Evolutionary conservation across 495 filamentous ascomycete species (phyloP), one percentile per base, ranked within the genome.

Genomic region (Cercophora sp.): DNA sequence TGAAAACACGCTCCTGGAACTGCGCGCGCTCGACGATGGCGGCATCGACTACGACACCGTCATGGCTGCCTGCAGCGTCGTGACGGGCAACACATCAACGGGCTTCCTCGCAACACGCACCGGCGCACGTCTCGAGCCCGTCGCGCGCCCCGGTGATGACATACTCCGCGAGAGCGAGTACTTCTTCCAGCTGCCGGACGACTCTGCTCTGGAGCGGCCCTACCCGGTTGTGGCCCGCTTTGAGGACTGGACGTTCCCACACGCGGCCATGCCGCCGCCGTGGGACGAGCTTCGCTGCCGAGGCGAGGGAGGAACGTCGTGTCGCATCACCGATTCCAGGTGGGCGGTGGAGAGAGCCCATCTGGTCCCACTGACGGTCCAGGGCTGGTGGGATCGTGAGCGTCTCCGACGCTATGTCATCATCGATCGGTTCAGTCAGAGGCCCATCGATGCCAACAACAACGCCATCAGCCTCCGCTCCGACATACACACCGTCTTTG

Each of bases 401-500:
- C 23, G 34, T 48, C 8, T 50, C 34, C 13, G 10, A 25, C 8
- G 37, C 39, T 53, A 53, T 23, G 13, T 25, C 11, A 18, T 24
- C 0, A 35, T 41, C 40, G 40, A 53, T 11, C 41, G 29, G 29
- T 46, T 53, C 29, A 46, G 40, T 32, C 27, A 46, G 18, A 26
- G 26, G 18, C 6, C 40, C 29, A 53, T 45, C 41, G 40, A 53
- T 13, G 27, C 29, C 29, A 19, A 13, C 22, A 31, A 11, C 9
- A 53, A 53, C 31, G 1, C 46, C 4, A 37, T 53, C 0, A 3
- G 31, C 3, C 51, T 53, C 11, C 51, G 51, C 4, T 25, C 40
- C 4, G 51, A 53, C 51, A 45, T 53, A 9, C 51, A 46, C 22
- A 45, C 18, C n/a, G 40, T 39, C 27, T 53, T 53, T 46, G 40